A percentile compares a stretch with the other conserved stretches of the same genome.
Conservation (phyloP, 139 green algal species). For the Chlorella sp. region DNA sequence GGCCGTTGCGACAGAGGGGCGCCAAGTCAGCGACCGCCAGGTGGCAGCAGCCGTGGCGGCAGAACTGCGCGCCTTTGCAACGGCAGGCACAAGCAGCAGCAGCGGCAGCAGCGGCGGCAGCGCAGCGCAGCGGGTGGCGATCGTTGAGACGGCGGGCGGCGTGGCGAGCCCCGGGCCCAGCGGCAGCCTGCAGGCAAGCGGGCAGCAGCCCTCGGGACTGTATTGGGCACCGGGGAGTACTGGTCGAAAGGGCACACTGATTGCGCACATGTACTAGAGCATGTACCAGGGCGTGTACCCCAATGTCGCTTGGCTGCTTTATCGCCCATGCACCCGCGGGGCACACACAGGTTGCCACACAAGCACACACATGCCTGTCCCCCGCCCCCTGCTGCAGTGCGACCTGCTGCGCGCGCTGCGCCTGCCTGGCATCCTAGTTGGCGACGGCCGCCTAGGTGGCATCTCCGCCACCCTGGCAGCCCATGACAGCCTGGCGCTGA, state of each 20-base stretch:
- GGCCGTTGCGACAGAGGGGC: slow-evolving; percentile 70
- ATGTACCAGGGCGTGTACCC: background rate
- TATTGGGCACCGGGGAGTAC: background rate
- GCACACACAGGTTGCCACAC: no score
- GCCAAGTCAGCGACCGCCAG: slow-evolving; percentile 58
- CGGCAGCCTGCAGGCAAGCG: slow-evolving; percentile 78
- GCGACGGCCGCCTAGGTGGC: slow-evolving; percentile 88
- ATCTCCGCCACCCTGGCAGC: slow-evolving; percentile 91
- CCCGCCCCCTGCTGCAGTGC: slow-evolving; percentile 57
- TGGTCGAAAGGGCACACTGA: background rate
- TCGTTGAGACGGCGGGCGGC: slow-evolving; percentile 96
- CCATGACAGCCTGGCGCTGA: slow-evolving; percentile 71
- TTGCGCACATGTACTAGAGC: no score
- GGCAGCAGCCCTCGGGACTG: background rate
- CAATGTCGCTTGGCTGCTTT: background rate
- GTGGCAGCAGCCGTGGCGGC: slow-evolving; percentile 42
- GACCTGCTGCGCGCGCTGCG: slow-evolving; percentile 82
- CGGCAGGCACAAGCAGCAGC: background rate
- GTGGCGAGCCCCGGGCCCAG: slow-evolving; percentile 86
- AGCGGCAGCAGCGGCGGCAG: background rate
- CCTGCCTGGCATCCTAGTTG: slow-evolving; percentile 91
- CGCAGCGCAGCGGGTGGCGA: slow-evolving; percentile 40
- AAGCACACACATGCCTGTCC: background rate
- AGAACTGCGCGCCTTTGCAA: slow-evolving; percentile 53
- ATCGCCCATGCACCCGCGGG: no score